A percentile compares a stretch with the other conserved stretches of the same genome.
phyloP scores from a whole-genome alignment of 208 protist species.

The Leishmania turanica region DNA sequence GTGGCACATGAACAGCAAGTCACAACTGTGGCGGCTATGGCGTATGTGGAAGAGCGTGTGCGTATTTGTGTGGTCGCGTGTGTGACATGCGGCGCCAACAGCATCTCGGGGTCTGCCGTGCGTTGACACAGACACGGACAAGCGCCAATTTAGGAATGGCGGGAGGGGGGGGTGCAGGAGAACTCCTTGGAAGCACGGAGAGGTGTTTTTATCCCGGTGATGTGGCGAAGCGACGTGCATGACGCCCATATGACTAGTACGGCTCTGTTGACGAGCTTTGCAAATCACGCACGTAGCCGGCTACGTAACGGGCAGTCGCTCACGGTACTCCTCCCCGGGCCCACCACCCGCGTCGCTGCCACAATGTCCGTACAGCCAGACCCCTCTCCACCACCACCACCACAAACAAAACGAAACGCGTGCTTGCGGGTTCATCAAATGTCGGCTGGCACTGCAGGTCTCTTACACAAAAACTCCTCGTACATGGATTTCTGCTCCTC shows the following conservation, averaged over 20 bases:
- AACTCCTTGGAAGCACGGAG: neutral
- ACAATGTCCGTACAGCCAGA: rapidly evolving
- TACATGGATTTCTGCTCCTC: neutral
- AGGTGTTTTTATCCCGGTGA: neutral
- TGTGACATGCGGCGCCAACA: neutral
- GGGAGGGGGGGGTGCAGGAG: neutral
- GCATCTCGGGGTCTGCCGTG: neutral
- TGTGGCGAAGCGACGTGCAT: neutral
- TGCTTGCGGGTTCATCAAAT: neutral
- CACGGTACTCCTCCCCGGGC: neutral
- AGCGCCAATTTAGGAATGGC: neutral
- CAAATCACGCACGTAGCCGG: neutral
- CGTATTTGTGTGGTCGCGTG: neutral
- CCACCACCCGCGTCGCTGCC: neutral
- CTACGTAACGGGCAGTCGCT: neutral
- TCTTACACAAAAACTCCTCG: neutral
- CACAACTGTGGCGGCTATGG: neutral
- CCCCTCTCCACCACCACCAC: too few relatives aligned
- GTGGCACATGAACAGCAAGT: neutral
- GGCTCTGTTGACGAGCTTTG: neutral
- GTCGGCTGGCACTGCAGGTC: neutral
- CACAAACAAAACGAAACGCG: too few relatives aligned
- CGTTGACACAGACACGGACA: neutral
- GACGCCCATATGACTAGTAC: neutral
- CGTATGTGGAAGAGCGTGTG: neutral